Evolutionary conservation across 2,329 filamentous ascomycete genomes (phyloP).

Genomic region (Coniella lustricola): DNA sequence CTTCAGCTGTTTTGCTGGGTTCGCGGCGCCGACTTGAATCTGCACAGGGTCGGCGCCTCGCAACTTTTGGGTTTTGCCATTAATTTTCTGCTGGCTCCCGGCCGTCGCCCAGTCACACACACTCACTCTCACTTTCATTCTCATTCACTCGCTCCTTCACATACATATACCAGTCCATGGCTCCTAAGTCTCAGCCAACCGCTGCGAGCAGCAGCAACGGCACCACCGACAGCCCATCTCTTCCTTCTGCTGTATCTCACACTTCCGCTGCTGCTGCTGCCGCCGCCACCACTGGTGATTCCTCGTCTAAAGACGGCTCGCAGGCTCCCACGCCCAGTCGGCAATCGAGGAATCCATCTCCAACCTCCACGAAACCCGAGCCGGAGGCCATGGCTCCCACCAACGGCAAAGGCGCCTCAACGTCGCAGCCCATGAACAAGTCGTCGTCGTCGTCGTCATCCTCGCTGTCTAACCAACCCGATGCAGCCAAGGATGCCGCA

Average conservation of each 20-base stretch:
- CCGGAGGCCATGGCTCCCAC: slow-evolving; percentile 17
- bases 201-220: slow-evolving; percentile 19
- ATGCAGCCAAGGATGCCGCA: slow-evolving; percentile 40
- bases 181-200: slow-evolving; percentile 31
- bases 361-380: slow-evolving; percentile 24
- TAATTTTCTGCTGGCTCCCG: background rate
- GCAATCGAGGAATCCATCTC: slow-evolving; percentile 21
- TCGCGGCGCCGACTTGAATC: slow-evolving; percentile 15
- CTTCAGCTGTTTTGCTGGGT: background rate
- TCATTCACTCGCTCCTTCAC: slow-evolving; percentile 13
- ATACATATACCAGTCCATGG: no score
- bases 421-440: slow-evolving; percentile 40
- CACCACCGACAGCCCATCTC: slow-evolving; percentile 20
- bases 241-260: slow-evolving; percentile 17
- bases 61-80: background rate
- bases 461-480: slow-evolving; percentile 34
- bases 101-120: background rate
- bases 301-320: slow-evolving; percentile 23
- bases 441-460: slow-evolving; percentile 38
- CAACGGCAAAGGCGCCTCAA: slow-evolving; percentile 18
- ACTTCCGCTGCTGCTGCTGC: no score
- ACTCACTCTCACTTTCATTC: background rate
- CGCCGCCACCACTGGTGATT: slow-evolving; percentile 18
- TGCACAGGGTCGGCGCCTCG: slow-evolving; percentile 15
- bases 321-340: slow-evolving; percentile 21